Percentiles rank a stretch among this genome's conserved stretches.
These are phyloP conservation scores for Aspergillus avenaceus DNA, from an alignment of 495 filamentous ascomycete genomes.

Conservation along the genomic window DNA sequence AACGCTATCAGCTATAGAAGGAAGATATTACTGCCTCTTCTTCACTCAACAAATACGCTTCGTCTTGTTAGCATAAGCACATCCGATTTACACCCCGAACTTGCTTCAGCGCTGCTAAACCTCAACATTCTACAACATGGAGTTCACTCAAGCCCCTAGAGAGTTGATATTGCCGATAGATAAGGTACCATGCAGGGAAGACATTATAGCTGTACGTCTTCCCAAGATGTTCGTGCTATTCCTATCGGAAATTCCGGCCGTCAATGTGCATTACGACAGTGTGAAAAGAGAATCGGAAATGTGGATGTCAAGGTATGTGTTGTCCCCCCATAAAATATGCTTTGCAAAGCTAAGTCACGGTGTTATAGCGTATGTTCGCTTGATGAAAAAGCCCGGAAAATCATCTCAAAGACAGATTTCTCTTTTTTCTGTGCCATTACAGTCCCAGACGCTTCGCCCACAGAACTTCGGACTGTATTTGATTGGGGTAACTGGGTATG, in stretches of 20 bases:
- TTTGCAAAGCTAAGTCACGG: background rate
- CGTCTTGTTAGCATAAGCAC: background rate
- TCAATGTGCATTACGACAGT: constrained; percentile 25
- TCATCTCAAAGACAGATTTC: constrained; percentile 10
- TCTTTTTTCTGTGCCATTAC: constrained; percentile 18
- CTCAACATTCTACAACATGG: constrained; percentile 3
- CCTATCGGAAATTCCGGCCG: constrained; percentile 17
- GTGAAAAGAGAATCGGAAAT: constrained; percentile 19
- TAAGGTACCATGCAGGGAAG: background rate
- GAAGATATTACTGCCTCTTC: too few relatives aligned
- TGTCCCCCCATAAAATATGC: background rate
- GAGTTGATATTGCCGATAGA: background rate
- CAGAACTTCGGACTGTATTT: constrained; percentile 21
- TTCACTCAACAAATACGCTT: too few relatives aligned
- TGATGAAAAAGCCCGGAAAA: constrained; percentile 2
- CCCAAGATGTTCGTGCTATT: constrained; percentile 32
- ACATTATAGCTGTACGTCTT: constrained; percentile 13
- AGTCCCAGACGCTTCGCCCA: constrained; percentile 15
- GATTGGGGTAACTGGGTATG: constrained; percentile 34
- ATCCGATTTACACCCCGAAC: background rate
- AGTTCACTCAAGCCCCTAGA: background rate
- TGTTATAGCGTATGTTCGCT: constrained; percentile 11
- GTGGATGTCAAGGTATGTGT: constrained; percentile 16
- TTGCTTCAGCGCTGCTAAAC: too few relatives aligned
- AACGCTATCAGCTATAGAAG: too few relatives aligned